Base-by-base conservation (phyloP, 108 stramenopile genomes). In the Skeletonema potamos region DNA sequence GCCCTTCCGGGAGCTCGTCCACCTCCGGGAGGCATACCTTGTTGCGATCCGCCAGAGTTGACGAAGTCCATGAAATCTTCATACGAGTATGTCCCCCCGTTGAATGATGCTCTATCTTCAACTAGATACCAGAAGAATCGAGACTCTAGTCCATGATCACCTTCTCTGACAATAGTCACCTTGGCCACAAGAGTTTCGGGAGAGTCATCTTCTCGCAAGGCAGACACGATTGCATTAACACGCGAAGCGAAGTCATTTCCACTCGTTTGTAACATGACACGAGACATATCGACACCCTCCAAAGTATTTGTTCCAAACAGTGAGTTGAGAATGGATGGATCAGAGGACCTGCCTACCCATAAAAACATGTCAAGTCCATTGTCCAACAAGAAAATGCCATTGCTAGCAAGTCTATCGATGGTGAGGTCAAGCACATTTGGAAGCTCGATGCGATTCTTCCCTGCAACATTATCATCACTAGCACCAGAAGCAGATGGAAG, bases 121-220 rank as follows among this genome's bases (percentile, higher is more conserved):
- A 99, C 89, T 61, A 99, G 79, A 76, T 91, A 85, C 93, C 95
- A 96, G 70, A 87, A 94, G 85, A 99, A 99, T 26, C 93, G 92
- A 48, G 84, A 73, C 68, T 96, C 96, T 66, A 93, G 46, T 44
- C 80, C 80, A n/a, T 70, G 78, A 82, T 98, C 97, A 15, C 96
- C 97, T 73, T 99, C 97, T 33, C 89, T 77, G 56, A 98, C 85
- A 60, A 99, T 74, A 34, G 73, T 66, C 29, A 98, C 80, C 82
- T 94, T 93, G 44, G 89, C 85, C 13, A 81, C 61, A n/a, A 73
- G 59, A 11, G 60, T 64, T 29, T 86, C 81, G 59, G 85, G 86
- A 4, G 76, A 84, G 15, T 68, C 74, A 56, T 88, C 87, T 44
- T 94, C 92, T n/a, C 95, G 86, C 51, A 99, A 71, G 17, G 89